Percentiles rank a stretch among this genome's conserved stretches.
Conservation (phyloP, 495 filamentous ascomycete genomes). For the Poronia punctata region DNA sequence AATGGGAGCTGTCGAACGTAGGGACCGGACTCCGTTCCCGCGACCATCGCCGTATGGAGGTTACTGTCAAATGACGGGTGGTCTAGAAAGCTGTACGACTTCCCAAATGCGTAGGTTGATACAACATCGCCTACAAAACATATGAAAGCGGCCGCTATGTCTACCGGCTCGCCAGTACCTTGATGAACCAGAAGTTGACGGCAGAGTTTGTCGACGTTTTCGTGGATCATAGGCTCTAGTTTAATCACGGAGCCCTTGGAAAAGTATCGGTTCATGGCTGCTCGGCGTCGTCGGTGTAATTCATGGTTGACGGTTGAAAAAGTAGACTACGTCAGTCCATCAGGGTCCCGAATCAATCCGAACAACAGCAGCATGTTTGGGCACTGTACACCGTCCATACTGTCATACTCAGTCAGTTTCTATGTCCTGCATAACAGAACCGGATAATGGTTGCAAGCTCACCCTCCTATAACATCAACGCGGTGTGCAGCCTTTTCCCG, state of each 20-base stretch:
- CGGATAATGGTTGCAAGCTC: too few species aligned
- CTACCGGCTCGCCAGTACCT: slow-evolving; percentile 18
- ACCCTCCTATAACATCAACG: too few species aligned
- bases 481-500: too few species aligned
- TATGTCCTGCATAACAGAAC: too few species aligned
- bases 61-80: slow-evolving; percentile 15
- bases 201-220: slow-evolving; percentile 27
- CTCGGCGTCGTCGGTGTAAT: slow-evolving; percentile 34
- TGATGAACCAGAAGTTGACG: slow-evolving; percentile 9
- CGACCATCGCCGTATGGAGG: slow-evolving; percentile 4
- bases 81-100: slow-evolving; percentile 15
- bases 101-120: slow-evolving; percentile 29
- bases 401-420: too few species aligned
- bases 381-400: too few species aligned
- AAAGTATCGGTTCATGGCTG: slow-evolving; percentile 35
- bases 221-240: slow-evolving; percentile 30
- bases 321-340: too few species aligned
- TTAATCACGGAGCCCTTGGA: slow-evolving; percentile 29
- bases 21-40: neutral
- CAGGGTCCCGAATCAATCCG: too few species aligned
- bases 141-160: slow-evolving; percentile 30
- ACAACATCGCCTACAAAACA: slow-evolving; percentile 41
- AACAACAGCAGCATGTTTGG: too few species aligned
- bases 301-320: slow-evolving; percentile 31
- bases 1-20: neutral